Evolutionary conservation across 768 basidiomycete genomes (phyloP).

Genomic region (Suillus plorans): DNA sequence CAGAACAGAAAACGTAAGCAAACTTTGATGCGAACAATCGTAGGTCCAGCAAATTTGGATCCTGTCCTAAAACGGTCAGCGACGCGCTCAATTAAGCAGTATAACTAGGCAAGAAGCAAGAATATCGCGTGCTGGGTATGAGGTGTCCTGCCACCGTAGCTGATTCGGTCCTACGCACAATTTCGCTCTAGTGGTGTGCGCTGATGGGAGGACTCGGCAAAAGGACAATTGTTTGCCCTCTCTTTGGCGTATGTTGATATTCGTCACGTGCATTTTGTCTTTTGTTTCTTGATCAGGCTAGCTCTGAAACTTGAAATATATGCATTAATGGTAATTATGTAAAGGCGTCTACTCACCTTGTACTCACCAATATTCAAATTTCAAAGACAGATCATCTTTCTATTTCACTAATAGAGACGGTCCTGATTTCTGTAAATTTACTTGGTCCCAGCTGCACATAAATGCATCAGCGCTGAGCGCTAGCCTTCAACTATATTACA

Average conservation of each 20-base stretch:
- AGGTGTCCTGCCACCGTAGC: conserved; percentile 16
- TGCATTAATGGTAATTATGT: too few species aligned
- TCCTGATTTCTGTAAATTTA: conserved; percentile 21
- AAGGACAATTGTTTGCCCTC: conserved; percentile 35
- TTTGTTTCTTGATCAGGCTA: background rate
- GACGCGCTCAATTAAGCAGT: conserved; percentile 7
- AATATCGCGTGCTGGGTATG: conserved; percentile 10
- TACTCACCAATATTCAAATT: too few species aligned
- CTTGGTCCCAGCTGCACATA: conserved; percentile 21
- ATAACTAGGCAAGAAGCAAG: conserved; percentile 16
- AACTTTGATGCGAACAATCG: conserved; percentile 47
- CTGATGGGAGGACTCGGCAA: conserved; percentile 19
- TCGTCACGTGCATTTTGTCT: conserved; percentile 30
- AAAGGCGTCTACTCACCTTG: too few species aligned
- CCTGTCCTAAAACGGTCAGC: conserved; percentile 36
- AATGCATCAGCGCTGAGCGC: background rate
- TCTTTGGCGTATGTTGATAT: conserved; percentile 56
- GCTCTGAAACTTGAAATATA: too few species aligned
- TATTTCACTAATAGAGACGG: conserved; percentile 19
- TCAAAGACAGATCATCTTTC: background rate
- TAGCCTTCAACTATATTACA: background rate
- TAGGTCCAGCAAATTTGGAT: conserved; percentile 46
- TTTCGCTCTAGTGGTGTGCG: conserved; percentile 24
- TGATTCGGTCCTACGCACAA: conserved; percentile 7
- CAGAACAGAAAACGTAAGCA: conserved; percentile 44